These are phyloP conservation scores for Sisymbrium irio DNA, from an alignment of 345 rosid species.

Conservation along the genomic window DNA sequence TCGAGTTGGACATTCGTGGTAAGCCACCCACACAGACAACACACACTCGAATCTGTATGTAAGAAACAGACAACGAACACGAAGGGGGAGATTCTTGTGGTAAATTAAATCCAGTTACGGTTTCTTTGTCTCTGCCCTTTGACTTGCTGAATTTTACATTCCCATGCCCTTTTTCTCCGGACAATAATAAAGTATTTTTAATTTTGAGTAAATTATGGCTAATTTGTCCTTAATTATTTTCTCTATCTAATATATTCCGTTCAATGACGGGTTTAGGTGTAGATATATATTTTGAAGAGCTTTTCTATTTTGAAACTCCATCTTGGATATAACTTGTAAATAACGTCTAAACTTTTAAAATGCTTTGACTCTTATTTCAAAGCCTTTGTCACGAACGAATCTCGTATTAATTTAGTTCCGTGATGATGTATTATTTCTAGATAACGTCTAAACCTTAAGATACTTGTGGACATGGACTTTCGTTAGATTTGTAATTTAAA, in stretches of 20 bases:
- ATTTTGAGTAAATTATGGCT: slow-evolving; percentile 10
- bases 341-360: background rate
- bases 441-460: background rate
- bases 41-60: background rate
- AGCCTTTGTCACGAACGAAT: background rate
- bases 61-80: slow-evolving; percentile 10
- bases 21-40: slow-evolving; percentile 29
- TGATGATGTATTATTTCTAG: background rate
- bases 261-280: background rate
- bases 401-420: background rate
- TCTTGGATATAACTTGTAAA: background rate
- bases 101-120: background rate
- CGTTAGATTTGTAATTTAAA: too few relatives aligned
- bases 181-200: background rate
- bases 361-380: slow-evolving; percentile 3
- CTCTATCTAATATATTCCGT: background rate
- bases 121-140: slow-evolving; percentile 20
- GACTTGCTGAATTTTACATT: slow-evolving; percentile 17
- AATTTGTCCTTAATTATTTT: slow-evolving; percentile 11
- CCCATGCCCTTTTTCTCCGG: background rate
- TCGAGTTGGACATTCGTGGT: slow-evolving; percentile 40
- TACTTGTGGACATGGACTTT: too few relatives aligned
- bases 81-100: background rate
- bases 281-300: background rate
- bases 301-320: background rate